These are phyloP conservation scores for Heritiera fomes DNA, from an alignment of 345 rosid species.

Conservation along the genomic window DNA sequence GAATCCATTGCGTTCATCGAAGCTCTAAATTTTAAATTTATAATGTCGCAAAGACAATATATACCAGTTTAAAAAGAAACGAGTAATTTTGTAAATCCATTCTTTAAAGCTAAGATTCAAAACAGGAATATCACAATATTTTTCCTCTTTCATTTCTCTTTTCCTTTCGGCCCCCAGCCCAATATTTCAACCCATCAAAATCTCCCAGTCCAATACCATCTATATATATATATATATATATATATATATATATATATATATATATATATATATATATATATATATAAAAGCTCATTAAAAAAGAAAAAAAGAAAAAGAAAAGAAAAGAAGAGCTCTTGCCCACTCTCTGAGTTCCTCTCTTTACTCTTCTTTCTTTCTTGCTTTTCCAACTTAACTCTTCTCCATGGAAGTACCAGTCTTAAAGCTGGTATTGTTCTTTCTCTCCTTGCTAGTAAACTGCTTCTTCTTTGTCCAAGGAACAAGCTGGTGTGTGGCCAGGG, in stretches of 20 bases:
- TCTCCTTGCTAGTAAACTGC: not conserved
- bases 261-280: too few species aligned
- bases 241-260: too few species aligned
- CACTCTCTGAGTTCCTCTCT: slow-evolving; percentile 19
- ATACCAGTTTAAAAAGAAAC: not conserved
- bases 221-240: too few species aligned
- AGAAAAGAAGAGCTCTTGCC: slow-evolving; percentile 20
- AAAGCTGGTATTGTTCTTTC: not conserved
- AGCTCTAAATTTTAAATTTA: not conserved
- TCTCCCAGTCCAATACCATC: too few species aligned
- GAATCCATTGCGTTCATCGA: not conserved
- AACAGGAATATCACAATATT: not conserved
- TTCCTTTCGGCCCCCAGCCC: not conserved
- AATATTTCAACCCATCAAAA: not conserved
- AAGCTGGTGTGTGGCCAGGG: slow-evolving; percentile 73
- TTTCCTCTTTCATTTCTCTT: not conserved
- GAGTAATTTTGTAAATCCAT: not conserved
- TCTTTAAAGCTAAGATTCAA: not conserved
- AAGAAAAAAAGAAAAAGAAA: slow-evolving; percentile 29
- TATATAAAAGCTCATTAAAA: not conserved
- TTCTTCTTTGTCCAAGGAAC: slow-evolving; percentile 18
- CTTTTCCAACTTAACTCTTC: slow-evolving; percentile 21
- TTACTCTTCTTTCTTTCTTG: slow-evolving; percentile 23
- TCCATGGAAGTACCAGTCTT: slow-evolving; percentile 26
- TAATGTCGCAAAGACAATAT: not conserved